These are phyloP conservation scores for Madurella mycetomatis DNA, from an alignment of 2,329 filamentous ascomycete species.

Conservation along the genomic window DNA sequence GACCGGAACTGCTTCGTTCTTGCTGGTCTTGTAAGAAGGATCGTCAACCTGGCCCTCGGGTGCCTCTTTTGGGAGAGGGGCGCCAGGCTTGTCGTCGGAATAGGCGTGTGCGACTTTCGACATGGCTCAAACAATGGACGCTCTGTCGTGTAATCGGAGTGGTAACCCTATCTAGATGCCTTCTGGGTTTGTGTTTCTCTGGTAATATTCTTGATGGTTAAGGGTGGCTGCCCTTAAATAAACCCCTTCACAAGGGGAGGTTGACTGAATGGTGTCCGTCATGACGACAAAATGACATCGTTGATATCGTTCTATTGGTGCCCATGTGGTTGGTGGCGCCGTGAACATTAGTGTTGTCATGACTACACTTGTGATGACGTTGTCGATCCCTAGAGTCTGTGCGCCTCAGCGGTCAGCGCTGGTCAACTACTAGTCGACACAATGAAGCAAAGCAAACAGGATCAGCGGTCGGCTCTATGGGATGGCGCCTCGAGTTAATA, in stretches of 20 bases:
- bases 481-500: too few relatives aligned
- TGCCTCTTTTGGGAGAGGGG: conserved; percentile 7
- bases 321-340: background rate
- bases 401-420: background rate
- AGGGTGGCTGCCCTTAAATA: background rate
- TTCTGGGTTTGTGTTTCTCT: background rate
- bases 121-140: too few relatives aligned
- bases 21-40: conserved; percentile 18
- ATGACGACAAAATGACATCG: background rate
- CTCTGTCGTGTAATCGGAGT: background rate
- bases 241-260: background rate
- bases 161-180: background rate
- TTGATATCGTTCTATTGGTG: background rate
- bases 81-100: conserved; percentile 16
- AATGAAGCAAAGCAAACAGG: background rate
- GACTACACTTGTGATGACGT: background rate
- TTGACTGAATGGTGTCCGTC: too few relatives aligned
- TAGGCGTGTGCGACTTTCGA: conserved; percentile 16
- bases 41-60: conserved; percentile 19
- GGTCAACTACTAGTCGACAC: background rate
- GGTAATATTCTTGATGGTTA: background rate
- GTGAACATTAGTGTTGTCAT: background rate
- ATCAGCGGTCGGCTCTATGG: too few relatives aligned
- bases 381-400: background rate
- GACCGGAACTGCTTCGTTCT: conserved; percentile 14